These are phyloP conservation scores for Penicillium arizonense DNA, from an alignment of 495 filamentous ascomycete genomes.

Conservation along the genomic window DNA sequence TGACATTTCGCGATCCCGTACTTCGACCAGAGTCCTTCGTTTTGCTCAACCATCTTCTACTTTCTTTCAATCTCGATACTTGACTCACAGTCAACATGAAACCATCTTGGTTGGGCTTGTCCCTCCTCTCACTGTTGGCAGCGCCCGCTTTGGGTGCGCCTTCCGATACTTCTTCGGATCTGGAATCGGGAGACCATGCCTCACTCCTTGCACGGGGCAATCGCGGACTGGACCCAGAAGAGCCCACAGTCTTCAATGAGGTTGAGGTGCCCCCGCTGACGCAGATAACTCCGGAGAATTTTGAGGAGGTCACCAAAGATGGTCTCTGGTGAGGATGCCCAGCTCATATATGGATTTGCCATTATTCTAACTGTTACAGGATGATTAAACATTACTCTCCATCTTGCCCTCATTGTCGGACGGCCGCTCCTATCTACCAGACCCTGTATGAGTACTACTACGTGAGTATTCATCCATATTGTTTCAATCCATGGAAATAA, in stretches of 20 bases:
- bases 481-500: neutral
- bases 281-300: conserved; percentile 55
- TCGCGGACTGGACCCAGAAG: conserved; percentile 18
- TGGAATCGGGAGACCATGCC: conserved; percentile 16
- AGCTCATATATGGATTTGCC: neutral
- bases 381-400: conserved; percentile 78
- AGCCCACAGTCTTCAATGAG: conserved; percentile 72
- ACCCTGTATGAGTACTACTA: conserved; percentile 96
- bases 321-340: conserved; percentile 57
- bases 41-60: conserved; percentile 13
- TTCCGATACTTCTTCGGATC: conserved; percentile 24
- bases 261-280: conserved; percentile 72
- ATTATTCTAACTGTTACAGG: conserved; percentile 41
- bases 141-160: conserved; percentile 36
- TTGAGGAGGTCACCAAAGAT: conserved; percentile 57
- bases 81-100: conserved; percentile 35
- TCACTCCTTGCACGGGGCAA: conserved; percentile 26
- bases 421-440: conserved; percentile 82
- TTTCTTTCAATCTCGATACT: conserved; percentile 11
- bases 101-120: conserved; percentile 39
- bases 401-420: conserved; percentile 75
- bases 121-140: conserved; percentile 41
- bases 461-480: conserved; percentile 26
- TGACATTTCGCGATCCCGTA: conserved; percentile 25
- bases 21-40: conserved; percentile 26